A percentile compares a stretch with the other conserved stretches of the same genome.
Evolutionary conservation across 2,329 filamentous ascomycete genomes (phyloP).

Genomic region (Sclerotinia glacialis): DNA sequence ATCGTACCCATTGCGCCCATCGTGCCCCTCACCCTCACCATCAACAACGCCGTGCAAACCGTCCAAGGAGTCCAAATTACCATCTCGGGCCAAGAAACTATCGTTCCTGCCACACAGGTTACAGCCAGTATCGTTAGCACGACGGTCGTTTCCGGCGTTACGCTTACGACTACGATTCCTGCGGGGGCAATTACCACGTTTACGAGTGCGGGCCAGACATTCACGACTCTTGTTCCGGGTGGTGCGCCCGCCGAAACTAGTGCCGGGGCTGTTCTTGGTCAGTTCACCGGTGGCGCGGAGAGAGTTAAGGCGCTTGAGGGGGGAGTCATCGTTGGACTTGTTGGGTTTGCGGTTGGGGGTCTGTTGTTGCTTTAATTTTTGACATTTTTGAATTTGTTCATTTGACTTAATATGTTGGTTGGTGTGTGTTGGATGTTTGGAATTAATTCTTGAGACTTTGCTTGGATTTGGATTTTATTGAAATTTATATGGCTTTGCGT

Average conservation of each 20-base stretch:
- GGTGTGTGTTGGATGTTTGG: neutral
- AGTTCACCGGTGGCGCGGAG: neutral
- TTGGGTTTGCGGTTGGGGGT: slow-evolving; percentile 17
- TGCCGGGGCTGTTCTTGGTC: neutral
- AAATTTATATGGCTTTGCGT: neutral
- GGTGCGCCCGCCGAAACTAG: neutral
- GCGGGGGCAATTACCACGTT: neutral
- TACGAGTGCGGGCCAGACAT: neutral
- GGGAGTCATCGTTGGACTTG: slow-evolving; percentile 10
- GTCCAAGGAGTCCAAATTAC: neutral
- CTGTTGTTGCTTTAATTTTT: slow-evolving; percentile 20
- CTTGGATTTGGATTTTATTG: slow-evolving; percentile 13
- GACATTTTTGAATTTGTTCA: neutral
- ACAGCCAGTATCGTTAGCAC: neutral
- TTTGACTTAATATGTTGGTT: neutral
- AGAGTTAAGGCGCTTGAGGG: neutral
- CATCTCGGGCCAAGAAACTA: neutral
- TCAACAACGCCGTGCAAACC: neutral
- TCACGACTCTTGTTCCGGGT: slow-evolving; percentile 1
- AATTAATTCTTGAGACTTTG: neutral
- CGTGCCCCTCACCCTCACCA: neutral
- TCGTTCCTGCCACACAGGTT: neutral
- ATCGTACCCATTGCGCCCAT: neutral
- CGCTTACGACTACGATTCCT: neutral
- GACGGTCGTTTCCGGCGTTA: neutral